Evolutionary conservation across 2,329 filamentous ascomycete genomes (phyloP).

Genomic region (Leptosphaerulina australis): DNA sequence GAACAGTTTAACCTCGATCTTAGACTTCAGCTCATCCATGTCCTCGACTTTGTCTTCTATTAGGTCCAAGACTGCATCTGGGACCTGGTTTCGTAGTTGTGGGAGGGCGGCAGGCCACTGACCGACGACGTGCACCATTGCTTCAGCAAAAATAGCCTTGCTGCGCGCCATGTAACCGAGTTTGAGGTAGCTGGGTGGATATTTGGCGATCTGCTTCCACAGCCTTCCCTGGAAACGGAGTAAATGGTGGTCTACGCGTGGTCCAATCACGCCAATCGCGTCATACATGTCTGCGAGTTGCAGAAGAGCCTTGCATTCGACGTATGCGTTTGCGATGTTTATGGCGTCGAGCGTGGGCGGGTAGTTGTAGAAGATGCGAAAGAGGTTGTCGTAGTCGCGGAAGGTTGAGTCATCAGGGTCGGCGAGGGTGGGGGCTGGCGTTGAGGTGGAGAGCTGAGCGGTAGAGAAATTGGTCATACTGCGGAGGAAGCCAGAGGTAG

Average conservation of each 20-base stretch:
- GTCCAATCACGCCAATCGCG: conserved; percentile 83
- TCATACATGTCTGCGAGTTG: conserved; percentile 94
- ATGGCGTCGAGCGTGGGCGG: conserved; percentile 79
- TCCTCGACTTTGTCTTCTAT: conserved; percentile 97
- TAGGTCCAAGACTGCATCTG: conserved; percentile 78
- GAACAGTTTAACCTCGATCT: conserved; percentile 82
- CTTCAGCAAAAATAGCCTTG: conserved; percentile 76
- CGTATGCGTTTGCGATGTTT: conserved; percentile 90
- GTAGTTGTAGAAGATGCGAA: conserved; percentile 96
- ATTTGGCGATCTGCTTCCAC: conserved; percentile 97
- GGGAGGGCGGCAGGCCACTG: conserved; percentile 86
- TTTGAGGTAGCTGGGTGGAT: conserved; percentile 89
- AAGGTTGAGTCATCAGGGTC: conserved; percentile 74
- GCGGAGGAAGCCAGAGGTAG: conserved; percentile 77
- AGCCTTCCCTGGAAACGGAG: conserved; percentile 88
- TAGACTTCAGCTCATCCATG: conserved; percentile 78
- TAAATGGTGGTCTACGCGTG: conserved; percentile 90
- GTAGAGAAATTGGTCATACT: conserved; percentile 81
- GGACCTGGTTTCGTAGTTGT: conserved; percentile 73
- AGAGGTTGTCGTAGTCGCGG: conserved; percentile 93
- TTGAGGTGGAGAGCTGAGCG: conserved; percentile 9
- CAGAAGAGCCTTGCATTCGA: conserved; percentile 90
- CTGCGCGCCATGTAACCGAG: conserved; percentile 85
- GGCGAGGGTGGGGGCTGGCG: conserved; percentile 54
- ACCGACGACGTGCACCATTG: conserved; percentile 90